Percentiles rank a stretch among this genome's conserved stretches.
Conservation (phyloP, 306 rosid genomes). For the Rubus parviflorus region DNA sequence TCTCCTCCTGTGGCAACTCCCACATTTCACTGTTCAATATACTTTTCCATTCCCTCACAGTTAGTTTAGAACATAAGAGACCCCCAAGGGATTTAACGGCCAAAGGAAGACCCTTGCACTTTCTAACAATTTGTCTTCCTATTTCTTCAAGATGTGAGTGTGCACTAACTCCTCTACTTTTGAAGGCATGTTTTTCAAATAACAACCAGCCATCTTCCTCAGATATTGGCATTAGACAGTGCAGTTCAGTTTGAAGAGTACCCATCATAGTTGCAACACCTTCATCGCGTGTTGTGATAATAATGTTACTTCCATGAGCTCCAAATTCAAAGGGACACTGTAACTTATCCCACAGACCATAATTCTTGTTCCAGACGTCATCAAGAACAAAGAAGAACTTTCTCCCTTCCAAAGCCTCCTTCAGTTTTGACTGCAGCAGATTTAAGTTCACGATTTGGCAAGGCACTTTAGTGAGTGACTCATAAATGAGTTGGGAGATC, state of each 20-base stretch:
- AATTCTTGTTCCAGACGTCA: neutral
- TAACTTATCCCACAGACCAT: neutral
- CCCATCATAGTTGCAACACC: neutral
- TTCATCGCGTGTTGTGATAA: slow-evolving; percentile 4
- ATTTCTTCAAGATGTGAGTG: neutral
- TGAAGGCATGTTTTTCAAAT: neutral
- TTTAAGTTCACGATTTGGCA: too few species aligned
- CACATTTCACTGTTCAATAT: neutral
- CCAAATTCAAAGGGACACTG: neutral
- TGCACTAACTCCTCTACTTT: neutral
- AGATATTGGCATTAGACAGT: neutral
- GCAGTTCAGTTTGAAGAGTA: neutral
- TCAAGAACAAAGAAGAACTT: neutral
- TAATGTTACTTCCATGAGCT: neutral
- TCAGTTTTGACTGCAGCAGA: neutral
- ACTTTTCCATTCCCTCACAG: neutral
- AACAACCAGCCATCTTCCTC: neutral
- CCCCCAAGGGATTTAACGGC: too few species aligned
- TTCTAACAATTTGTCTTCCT: neutral
- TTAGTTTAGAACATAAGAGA: too few species aligned
- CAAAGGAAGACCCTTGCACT: neutral
- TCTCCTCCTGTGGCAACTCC: too few species aligned
- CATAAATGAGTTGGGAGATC: neutral
- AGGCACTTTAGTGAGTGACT: too few species aligned
- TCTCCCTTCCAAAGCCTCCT: neutral